These are phyloP conservation scores for Conidiobolus incongruus DNA, from an alignment of 371 early-diverging fungal genomes.

Conservation along the genomic window DNA sequence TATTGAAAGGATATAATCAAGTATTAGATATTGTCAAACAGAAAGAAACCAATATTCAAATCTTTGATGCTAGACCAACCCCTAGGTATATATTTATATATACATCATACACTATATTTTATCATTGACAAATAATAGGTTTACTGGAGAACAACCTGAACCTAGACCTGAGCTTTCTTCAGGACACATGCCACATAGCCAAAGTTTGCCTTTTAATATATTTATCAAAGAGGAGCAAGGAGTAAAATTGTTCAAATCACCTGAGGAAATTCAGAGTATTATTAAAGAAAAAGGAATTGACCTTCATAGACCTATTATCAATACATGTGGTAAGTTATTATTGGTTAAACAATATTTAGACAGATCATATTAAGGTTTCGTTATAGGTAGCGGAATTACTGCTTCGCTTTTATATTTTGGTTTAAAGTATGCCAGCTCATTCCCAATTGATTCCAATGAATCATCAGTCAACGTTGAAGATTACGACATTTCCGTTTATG, in stretches of 20 bases:
- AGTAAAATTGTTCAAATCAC: constrained; percentile 14
- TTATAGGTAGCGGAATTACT: background rate
- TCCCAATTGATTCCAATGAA: background rate
- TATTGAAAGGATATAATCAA: constrained; percentile 31
- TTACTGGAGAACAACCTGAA: constrained; percentile 57
- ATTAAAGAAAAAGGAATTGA: constrained; percentile 29
- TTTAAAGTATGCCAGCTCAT: background rate
- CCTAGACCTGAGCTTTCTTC: constrained; percentile 58
- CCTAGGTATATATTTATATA: background rate
- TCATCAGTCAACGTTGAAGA: constrained; percentile 37
- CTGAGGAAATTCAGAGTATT: constrained; percentile 17
- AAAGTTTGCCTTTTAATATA: constrained; percentile 37
- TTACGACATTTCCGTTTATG: constrained; percentile 39
- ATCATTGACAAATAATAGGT: constrained; percentile 17
- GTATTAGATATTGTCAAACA: constrained; percentile 20
- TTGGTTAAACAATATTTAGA: background rate
- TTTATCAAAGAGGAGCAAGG: constrained; percentile 15
- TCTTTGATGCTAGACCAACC: constrained; percentile 65
- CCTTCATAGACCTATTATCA: constrained; percentile 23
- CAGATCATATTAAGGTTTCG: background rate
- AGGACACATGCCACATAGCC: constrained; percentile 71
- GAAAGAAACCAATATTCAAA: constrained; percentile 12
- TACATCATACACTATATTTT: constrained; percentile 3
- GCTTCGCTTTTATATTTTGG: background rate
- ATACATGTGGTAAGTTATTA: constrained; percentile 28